Conservation (phyloP, 306 rosid genomes). For the Cyamopsis tetragonoloba region DNA sequence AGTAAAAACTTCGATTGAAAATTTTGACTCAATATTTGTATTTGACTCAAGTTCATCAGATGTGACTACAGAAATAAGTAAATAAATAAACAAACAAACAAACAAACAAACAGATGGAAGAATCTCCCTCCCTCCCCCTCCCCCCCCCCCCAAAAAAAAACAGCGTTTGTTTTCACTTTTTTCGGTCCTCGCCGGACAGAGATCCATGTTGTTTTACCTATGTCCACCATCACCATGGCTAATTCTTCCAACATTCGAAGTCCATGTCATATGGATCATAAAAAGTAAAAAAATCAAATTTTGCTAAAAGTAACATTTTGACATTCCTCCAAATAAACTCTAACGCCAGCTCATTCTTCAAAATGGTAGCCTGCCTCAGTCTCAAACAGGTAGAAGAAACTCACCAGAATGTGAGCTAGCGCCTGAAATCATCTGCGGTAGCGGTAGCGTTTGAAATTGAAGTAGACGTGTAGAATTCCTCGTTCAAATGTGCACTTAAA, state of each 20-base stretch:
- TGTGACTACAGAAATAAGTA: background rate
- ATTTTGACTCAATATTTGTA: background rate
- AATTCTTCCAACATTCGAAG: constrained; percentile 4
- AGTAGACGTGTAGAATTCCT: constrained; percentile 83
- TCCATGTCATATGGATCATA: background rate
- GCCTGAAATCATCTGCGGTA: constrained; percentile 57
- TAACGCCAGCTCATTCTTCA: background rate
- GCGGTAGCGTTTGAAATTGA: constrained; percentile 84
- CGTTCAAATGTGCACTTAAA: constrained; percentile 89
- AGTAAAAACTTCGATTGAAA: background rate
- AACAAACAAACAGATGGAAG: background rate
- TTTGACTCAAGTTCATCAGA: background rate
- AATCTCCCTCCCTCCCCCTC: too few species aligned
- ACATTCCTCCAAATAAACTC: background rate
- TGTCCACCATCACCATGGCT: background rate
- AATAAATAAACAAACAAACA: background rate
- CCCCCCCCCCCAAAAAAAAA: too few species aligned
- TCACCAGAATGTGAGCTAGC: background rate
- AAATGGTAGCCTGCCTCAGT: background rate
- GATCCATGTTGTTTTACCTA: background rate
- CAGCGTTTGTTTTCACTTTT: background rate
- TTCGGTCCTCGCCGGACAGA: background rate
- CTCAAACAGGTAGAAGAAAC: background rate
- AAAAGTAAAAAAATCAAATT: background rate
- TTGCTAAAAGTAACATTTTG: background rate